Conservation (phyloP, 2,329 filamentous ascomycete species). For the Chalaropsis ovoidea region DNA sequence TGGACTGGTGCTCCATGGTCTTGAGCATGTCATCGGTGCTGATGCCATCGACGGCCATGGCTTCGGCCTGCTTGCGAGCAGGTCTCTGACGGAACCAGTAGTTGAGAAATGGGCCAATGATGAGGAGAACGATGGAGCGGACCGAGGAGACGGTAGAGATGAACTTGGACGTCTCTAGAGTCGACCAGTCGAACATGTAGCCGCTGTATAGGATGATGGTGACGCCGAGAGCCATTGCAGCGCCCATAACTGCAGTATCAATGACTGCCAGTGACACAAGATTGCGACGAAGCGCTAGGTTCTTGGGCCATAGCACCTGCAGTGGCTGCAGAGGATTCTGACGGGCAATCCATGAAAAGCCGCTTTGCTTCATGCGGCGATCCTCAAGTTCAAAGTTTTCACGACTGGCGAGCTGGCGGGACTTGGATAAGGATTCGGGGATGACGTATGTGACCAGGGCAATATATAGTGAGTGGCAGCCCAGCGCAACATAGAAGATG, state of each 20-base stretch:
- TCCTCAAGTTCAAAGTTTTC: conserved; percentile 50
- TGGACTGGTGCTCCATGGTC: conserved; percentile 34
- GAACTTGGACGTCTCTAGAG: conserved; percentile 68
- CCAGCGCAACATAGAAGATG: conserved; percentile 76
- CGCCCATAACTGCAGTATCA: conserved; percentile 72
- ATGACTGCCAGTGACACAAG: conserved; percentile 69
- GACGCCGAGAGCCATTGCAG: conserved; percentile 67
- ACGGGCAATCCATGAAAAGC: conserved; percentile 32
- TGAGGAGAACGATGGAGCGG: conserved; percentile 65
- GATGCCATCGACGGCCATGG: conserved; percentile 25
- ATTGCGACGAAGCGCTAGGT: conserved; percentile 58
- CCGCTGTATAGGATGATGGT: conserved; percentile 77
- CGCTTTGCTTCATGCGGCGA: conserved; percentile 28
- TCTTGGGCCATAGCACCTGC: conserved; percentile 42
- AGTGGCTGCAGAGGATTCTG: conserved; percentile 68
- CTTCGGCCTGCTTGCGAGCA: conserved; percentile 33
- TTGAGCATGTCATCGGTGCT: conserved; percentile 16
- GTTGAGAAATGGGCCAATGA: conserved; percentile 65
- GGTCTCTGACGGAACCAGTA: conserved; percentile 57
- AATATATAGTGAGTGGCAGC: conserved; percentile 63
- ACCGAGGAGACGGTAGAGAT: conserved; percentile 68
- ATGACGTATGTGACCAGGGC: conserved; percentile 59
- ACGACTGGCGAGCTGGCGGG: conserved; percentile 58
- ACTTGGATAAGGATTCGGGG: conserved; percentile 73
- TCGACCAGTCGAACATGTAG: conserved; percentile 71